Percentiles rank a stretch among this genome's conserved stretches.
Evolutionary conservation across 495 filamentous ascomycete genomes (phyloP).

Genomic region (Neurospora tetrasperma): DNA sequence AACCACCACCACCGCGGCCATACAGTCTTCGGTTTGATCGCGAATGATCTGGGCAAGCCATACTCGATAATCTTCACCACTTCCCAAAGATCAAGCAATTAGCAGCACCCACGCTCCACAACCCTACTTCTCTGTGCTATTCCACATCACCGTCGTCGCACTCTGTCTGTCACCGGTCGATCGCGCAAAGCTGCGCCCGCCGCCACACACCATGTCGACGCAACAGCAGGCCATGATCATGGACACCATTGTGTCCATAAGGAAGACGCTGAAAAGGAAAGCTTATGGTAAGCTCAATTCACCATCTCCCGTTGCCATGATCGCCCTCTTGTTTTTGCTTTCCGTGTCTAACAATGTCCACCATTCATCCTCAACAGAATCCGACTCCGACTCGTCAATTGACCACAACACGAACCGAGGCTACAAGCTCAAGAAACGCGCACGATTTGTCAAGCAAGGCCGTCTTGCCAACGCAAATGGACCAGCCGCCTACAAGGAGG

Average conservation of each 20-base stretch:
- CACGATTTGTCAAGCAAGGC: slow-evolving; percentile 69
- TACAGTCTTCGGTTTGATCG: neutral
- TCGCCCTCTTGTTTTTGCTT: neutral
- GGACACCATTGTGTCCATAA: slow-evolving; percentile 19
- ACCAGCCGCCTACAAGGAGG: slow-evolving; percentile 77
- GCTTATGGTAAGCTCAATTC: slow-evolving; percentile 15
- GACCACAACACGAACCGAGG: slow-evolving; percentile 76
- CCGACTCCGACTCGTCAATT: slow-evolving; percentile 79
- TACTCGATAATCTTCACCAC: neutral
- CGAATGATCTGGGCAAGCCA: neutral
- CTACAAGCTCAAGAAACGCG: slow-evolving; percentile 79
- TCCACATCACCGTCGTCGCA: neutral
- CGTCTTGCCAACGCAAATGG: slow-evolving; percentile 58
- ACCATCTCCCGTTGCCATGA: neutral
- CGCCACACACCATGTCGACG: slow-evolving; percentile 17
- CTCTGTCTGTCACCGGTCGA: neutral
- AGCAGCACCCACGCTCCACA: neutral
- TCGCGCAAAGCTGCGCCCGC: neutral
- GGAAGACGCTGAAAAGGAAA: slow-evolving; percentile 19
- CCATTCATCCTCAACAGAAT: slow-evolving; percentile 41
- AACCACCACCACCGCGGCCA: neutral
- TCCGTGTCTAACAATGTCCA: neutral
- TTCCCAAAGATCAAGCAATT: neutral
- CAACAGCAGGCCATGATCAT: slow-evolving; percentile 23
- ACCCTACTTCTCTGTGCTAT: neutral